Conservation (phyloP, 179 eudicot species). For the Beta lomatogona region DNA sequence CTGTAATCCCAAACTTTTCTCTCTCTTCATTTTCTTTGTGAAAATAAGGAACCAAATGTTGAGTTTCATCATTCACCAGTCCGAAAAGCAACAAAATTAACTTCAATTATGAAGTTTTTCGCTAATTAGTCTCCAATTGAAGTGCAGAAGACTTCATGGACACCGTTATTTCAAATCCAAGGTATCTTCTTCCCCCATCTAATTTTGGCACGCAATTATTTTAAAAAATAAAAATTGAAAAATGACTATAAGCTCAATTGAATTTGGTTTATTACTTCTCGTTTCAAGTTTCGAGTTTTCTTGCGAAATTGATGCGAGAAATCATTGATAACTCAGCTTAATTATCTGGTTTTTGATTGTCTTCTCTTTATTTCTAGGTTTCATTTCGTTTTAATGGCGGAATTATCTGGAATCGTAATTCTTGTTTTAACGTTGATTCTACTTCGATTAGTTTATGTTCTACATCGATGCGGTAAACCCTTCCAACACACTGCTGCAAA, state of each 20-base stretch:
- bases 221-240: too few species aligned
- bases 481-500: slow-evolving; percentile 29
- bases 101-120: too few species aligned
- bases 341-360: not conserved
- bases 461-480: slow-evolving; percentile 56
- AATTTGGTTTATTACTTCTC: not conserved
- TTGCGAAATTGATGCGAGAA: not conserved
- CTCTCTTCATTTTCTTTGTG: too few species aligned
- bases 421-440: slow-evolving; percentile 41
- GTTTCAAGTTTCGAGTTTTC: not conserved
- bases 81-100: too few species aligned
- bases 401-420: slow-evolving; percentile 27
- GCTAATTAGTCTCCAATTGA: too few species aligned
- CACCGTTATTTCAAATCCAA: not conserved
- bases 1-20: too few species aligned
- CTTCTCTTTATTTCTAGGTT: slow-evolving; percentile 1
- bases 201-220: not conserved
- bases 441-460: slow-evolving; percentile 56
- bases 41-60: too few species aligned
- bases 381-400: slow-evolving; percentile 4
- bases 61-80: too few species aligned
- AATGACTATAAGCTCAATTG: too few species aligned
- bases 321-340: not conserved
- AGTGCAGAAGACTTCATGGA: too few species aligned
- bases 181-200: not conserved